Evolutionary conservation across 768 basidiomycete genomes (phyloP), one percentile per base, ranked within the genome.

Genomic region (Amanita subjunquillea): DNA sequence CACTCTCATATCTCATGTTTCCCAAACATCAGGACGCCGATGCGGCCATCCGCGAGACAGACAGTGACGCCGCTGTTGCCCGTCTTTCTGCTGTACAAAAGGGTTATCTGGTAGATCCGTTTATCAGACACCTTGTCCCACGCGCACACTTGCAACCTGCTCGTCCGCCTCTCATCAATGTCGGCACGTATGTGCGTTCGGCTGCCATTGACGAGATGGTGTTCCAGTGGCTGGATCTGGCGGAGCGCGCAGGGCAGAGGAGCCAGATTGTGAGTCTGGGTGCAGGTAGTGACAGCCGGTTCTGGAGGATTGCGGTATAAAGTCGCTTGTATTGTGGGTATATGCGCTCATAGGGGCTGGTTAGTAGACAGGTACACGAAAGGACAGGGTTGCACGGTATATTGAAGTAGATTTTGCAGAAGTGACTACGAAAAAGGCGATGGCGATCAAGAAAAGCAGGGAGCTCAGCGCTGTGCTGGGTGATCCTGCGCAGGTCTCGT

Each of bases 251-350:
- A 7, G 73, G 67, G n/a, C 73, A 66, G 55, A 63, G 63, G 53
- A 83, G 80, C 57, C 96, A 98, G 72, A 84, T 98, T 50, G 78
- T 98, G n/a, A 95, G 90, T 66, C 66, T 97, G 29, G 96, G 96
- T 0, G 87, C 94, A 2, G 96, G 96, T 22, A 97, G 91, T 60
- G 96, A 99, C 69, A 92, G 92, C 2, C 73, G 96, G 50, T 98
- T 89, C 64, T 99, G 95, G 93, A 75, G 93, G 52, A 71, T 95
- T 59, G 77, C 75, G 71, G 91, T 91, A 69, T 51, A 40, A 15
- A 32, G 7, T 41, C 22, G 17, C 5, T 15, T 42, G 20, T 23
- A 7, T 36, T 44, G 25, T 40, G 13, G 7, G 9, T 44, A 43
- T 55, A 52, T 20, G 30, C 15, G 25, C 34, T 38, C 9, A 34